These are phyloP conservation scores for Phytophthora vignae DNA, from an alignment of 352 stramenopile genomes.

Conservation along the genomic window DNA sequence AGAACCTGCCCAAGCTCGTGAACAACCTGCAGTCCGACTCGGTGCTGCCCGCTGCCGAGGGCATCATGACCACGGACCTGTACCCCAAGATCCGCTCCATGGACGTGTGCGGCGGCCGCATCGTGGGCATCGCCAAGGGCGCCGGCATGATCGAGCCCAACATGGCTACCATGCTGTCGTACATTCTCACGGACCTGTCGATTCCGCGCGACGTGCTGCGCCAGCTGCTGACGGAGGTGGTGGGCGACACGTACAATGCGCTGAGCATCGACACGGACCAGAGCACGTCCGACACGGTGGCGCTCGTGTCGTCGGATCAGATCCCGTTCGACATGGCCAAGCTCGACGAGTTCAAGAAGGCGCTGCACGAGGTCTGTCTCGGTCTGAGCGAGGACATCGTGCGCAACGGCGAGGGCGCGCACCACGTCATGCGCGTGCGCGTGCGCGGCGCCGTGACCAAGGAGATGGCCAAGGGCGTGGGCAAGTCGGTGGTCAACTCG, in stretches of 20 bases:
- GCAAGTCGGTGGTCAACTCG: slow-evolving; percentile 94
- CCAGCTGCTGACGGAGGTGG: slow-evolving; percentile 78
- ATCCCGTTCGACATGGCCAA: slow-evolving; percentile 85
- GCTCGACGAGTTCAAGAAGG: slow-evolving; percentile 91
- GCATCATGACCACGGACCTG: slow-evolving; percentile 97
- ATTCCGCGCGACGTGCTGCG: slow-evolving; percentile 86
- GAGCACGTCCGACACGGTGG: slow-evolving; percentile 97
- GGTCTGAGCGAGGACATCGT: slow-evolving; percentile 97
- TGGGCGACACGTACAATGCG: slow-evolving; percentile 92
- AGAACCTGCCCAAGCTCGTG: slow-evolving; percentile 80
- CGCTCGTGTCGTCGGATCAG: slow-evolving; percentile 95
- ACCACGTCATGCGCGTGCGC: slow-evolving; percentile 96
- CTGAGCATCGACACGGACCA: slow-evolving; percentile 98
- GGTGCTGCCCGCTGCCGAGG: slow-evolving; percentile 92
- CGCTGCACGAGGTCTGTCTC: slow-evolving; percentile 93
- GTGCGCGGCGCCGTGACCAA: slow-evolving; percentile 88
- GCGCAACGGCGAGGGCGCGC: slow-evolving; percentile 97
- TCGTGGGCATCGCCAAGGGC: slow-evolving; percentile 98
- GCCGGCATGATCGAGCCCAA: slow-evolving; percentile 99
- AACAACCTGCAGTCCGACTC: slow-evolving; percentile 93
- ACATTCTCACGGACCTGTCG: slow-evolving; percentile 89
- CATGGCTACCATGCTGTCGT: slow-evolving; percentile 94
- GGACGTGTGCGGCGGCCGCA: slow-evolving; percentile 85
- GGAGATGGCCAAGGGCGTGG: slow-evolving; percentile 87
- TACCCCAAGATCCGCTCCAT: slow-evolving; percentile 92